These are phyloP conservation scores for Sungouiozyma intestinalis DNA, from an alignment of 805 yeast genomes.

Conservation along the genomic window DNA sequence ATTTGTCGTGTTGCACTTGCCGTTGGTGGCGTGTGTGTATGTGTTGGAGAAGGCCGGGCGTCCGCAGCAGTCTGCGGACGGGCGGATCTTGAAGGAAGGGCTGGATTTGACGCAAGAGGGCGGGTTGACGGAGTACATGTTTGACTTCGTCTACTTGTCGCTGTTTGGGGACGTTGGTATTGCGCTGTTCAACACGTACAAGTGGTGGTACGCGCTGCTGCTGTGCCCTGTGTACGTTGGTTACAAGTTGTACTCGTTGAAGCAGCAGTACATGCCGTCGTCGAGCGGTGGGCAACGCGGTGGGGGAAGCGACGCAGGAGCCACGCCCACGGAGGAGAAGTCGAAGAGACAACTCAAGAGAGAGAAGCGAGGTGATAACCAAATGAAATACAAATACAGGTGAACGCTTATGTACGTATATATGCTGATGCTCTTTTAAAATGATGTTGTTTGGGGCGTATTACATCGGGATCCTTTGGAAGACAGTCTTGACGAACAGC, in stretches of 20 bases:
- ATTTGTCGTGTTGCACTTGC: conserved; percentile 22
- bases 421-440: neutral
- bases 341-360: conserved; percentile 34
- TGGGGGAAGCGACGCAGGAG: conserved; percentile 3
- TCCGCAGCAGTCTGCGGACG: conserved; percentile 28
- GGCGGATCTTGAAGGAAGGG: conserved; percentile 29
- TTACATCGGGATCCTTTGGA: conserved; percentile 1
- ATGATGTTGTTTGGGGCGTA: conserved; percentile 1
- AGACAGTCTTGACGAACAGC: conserved; percentile 10
- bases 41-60: conserved; percentile 41
- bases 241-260: conserved; percentile 31
- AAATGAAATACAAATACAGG: conserved; percentile 28
- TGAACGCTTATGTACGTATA: conserved; percentile 1
- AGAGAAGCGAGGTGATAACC: conserved; percentile 32
- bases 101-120: conserved; percentile 36
- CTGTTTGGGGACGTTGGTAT: conserved; percentile 38
- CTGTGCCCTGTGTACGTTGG: conserved; percentile 31
- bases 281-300: neutral
- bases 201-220: conserved; percentile 36
- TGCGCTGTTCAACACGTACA: conserved; percentile 36
- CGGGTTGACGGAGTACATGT: conserved; percentile 44
- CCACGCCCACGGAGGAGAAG: conserved; percentile 12
- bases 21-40: conserved; percentile 32
- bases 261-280: conserved; percentile 10
- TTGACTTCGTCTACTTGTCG: conserved; percentile 45